Evolutionary conservation across 495 filamentous ascomycete genomes (phyloP).

Genomic region (Choiromyces venosus): DNA sequence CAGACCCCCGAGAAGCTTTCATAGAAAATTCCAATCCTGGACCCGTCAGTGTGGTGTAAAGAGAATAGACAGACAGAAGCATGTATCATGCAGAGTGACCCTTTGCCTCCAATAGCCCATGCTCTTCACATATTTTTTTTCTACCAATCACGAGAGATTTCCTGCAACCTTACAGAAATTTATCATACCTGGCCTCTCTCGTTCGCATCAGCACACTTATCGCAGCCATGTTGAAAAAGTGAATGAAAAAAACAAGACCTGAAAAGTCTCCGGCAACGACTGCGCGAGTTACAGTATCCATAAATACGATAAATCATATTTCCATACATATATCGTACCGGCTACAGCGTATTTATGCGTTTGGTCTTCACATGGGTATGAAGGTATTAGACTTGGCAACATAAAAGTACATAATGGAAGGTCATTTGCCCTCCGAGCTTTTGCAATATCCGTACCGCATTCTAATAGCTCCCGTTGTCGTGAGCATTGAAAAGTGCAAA

Average conservation of each 20-base stretch:
- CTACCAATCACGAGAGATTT: neutral
- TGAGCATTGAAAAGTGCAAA: too few species aligned
- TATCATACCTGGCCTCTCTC: neutral
- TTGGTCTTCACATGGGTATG: neutral
- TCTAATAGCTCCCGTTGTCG: too few species aligned
- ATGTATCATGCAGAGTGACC: neutral
- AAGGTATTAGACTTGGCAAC: neutral
- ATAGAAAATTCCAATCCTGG: neutral
- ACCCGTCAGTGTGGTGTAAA: neutral
- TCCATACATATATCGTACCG: neutral
- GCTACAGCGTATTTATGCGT: neutral
- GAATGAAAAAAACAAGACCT: neutral
- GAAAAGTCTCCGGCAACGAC: neutral
- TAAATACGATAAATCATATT: neutral
- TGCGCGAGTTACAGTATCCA: neutral
- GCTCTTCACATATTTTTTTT: neutral
- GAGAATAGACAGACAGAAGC: neutral
- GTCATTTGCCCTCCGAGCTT: neutral
- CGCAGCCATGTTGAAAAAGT: neutral
- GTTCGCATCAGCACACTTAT: neutral
- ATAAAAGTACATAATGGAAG: neutral
- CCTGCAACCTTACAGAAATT: neutral
- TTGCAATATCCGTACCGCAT: too few species aligned
- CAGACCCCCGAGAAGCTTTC: neutral
- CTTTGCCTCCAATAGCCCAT: neutral